Base-by-base conservation (phyloP, 2,329 filamentous ascomycete species). In the Diplodia intermedia region DNA sequence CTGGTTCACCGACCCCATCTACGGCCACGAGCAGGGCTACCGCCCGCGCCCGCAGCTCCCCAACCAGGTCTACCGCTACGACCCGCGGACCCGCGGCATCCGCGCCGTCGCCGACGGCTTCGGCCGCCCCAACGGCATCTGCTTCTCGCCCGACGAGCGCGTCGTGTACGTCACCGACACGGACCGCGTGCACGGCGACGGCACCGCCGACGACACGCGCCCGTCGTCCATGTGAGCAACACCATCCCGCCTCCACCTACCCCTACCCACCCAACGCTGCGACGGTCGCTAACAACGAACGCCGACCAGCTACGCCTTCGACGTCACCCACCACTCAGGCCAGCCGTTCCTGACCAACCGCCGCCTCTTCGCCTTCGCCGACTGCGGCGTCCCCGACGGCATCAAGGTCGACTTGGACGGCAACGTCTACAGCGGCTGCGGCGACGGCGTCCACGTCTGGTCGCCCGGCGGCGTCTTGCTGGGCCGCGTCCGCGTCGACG, bases 321-420 rank as follows among this genome's bases (percentile, higher is more conserved):
- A 83, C 54, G 70, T 83, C 20, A 78, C 29, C 8, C 23, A 0
- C 84, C 83, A 63, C 75, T 87, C 12, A 71, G 53, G 53, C n/a
- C 55, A 56, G 53, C 65, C 54, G 15, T 66, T 66, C 29, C 65
- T 66, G 29, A 38, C 73, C 0, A 86, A 86, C 72, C 81, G 80
- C 57, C 82, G 84, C 29, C 73, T 86, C 0, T 88, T 89, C 71
- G 82, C 86, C 1, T 84, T 82, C 69, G 80, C 82, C 0, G 78
- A 81, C 40, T 75, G 75, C 0, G 84, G 84, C 0, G 78, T 82
- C 6, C 84, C 86, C 0, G 78, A 72, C 69, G 79, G 76, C 33
- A 78, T 88, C 52, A 85, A 87, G 69, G 82, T 81, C 68, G 86
- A 88, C 71, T 76, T 80, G 8, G 76, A 82, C 14, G 87, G 87